phyloP scores from a whole-genome alignment of 345 rosid species.

The Abelmoschus esculentus region DNA sequence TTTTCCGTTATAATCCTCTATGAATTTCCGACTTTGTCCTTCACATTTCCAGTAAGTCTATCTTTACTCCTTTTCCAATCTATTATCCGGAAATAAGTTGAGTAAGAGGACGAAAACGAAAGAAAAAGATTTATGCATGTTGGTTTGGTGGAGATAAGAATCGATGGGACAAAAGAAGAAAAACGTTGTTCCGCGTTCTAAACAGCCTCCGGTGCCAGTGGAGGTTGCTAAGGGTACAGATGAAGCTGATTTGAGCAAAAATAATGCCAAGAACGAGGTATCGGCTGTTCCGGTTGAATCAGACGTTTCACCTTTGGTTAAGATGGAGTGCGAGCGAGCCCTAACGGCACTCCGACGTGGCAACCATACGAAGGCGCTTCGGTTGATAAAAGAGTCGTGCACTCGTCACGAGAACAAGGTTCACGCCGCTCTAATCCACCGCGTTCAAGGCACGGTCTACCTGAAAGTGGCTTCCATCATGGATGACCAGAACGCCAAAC shows the following conservation, averaged over 20 bases:
- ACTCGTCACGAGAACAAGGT: slow-evolving; percentile 42
- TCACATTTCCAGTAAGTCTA: slow-evolving; percentile 22
- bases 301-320: slow-evolving; percentile 36
- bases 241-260: slow-evolving; percentile 9
- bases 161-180: slow-evolving; percentile 88
- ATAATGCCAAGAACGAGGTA: slow-evolving; percentile 26
- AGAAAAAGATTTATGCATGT: slow-evolving; percentile 23
- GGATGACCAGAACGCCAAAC: slow-evolving; percentile 69
- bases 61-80: not conserved
- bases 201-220: slow-evolving; percentile 22
- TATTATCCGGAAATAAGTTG: not conserved
- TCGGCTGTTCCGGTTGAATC: slow-evolving; percentile 16
- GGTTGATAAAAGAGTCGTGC: slow-evolving; percentile 72
- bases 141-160: slow-evolving; percentile 25
- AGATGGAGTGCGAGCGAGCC: slow-evolving; percentile 83
- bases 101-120: not conserved
- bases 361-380: slow-evolving; percentile 75
- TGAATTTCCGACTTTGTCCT: slow-evolving; percentile 17
- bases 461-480: slow-evolving; percentile 65
- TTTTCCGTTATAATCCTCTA: slow-evolving; percentile 10
- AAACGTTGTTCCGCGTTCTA: slow-evolving; percentile 45
- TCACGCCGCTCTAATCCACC: slow-evolving; percentile 49
- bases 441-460: slow-evolving; percentile 78
- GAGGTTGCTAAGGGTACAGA: not conserved
- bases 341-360: slow-evolving; percentile 72